Base-by-base conservation (phyloP, 2,329 filamentous ascomycete genomes). In the Apiospora phragmitis region DNA sequence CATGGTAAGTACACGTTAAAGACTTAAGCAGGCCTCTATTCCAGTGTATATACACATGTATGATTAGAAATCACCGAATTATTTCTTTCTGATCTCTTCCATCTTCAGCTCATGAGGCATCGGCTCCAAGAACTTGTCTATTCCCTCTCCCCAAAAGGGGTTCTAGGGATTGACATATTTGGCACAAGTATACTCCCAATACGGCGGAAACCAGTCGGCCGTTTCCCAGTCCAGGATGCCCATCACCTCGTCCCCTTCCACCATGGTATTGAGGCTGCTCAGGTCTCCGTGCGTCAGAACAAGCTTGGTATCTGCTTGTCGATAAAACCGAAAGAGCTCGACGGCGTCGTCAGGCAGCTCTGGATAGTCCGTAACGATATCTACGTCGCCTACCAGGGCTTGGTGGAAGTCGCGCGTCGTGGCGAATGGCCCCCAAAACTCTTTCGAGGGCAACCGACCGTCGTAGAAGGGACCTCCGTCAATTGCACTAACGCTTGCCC, bases 341-440 rank as follows among this genome's bases (percentile, higher is more conserved):
- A 74, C 76, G 1, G 80, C 76, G 7, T 78, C 55, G 3, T 75
- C 73, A 24, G 73, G 4, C 73, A 62, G 1, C 67, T 70, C 32
- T 72, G 68, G 6, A 80, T 70, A n/a, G 75, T 74, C 7, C 72
- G 74, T 45, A 72, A 59, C 67, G 9, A 68, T 9, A 26, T 41
- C 43, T 26, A 32, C 38, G 32, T 26, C 75, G 1, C 77, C 68
- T 29, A 78, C 75, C 1, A 83, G 72, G 74, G 77, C 79, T 29
- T 32, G 26, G 69, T 83, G 80, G 45, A 82, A 83, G 11, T 77
- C 78, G 1, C 76, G 74, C 0, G 76, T 75, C 0, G 76, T 76
- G 45, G 72, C 70, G 70, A 82, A 83, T 0, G 81, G 81, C 0
- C 81, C 81, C 47, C 77, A 76, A 32, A 77, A 59, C 0, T 73